Evolutionary conservation across 345 rosid genomes (phyloP).

Genomic region (Syzygium oleosum): DNA sequence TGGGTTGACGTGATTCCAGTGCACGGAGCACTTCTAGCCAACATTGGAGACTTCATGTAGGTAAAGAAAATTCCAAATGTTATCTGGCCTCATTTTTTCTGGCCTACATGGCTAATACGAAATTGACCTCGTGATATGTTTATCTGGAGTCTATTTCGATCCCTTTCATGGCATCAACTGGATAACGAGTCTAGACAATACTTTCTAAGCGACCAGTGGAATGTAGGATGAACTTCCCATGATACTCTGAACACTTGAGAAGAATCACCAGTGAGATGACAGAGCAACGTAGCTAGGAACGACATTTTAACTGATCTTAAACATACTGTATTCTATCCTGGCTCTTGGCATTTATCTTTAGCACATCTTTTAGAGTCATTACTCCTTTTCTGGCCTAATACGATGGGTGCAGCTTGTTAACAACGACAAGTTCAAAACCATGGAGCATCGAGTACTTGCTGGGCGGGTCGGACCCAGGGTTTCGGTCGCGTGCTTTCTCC

Average conservation of each 20-base stretch:
- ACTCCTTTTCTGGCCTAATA: not conserved
- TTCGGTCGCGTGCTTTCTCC: not conserved
- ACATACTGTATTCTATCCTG: not conserved
- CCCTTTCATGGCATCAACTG: not conserved
- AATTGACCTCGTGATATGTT: not conserved
- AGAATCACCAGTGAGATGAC: not conserved
- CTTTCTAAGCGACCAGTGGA: not conserved
- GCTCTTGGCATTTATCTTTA: not conserved
- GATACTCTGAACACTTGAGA: not conserved
- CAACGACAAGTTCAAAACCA: not conserved
- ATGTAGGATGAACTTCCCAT: not conserved
- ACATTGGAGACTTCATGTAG: conserved; percentile 49
- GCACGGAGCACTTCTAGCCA: conserved; percentile 27
- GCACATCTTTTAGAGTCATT: not conserved
- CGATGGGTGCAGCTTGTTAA: not conserved
- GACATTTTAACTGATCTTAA: not conserved
- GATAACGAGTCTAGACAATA: not conserved
- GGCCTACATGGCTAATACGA: not conserved
- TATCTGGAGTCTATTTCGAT: not conserved
- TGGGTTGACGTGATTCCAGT: conserved; percentile 37
- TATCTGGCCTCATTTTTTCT: conserved; percentile 17
- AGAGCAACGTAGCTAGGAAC: not conserved
- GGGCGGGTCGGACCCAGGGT: not conserved
- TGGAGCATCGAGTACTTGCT: not conserved
- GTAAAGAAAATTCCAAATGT: conserved; percentile 11